Conservation (phyloP, 2,329 filamentous ascomycete species). For the Cadophora gregata region DNA sequence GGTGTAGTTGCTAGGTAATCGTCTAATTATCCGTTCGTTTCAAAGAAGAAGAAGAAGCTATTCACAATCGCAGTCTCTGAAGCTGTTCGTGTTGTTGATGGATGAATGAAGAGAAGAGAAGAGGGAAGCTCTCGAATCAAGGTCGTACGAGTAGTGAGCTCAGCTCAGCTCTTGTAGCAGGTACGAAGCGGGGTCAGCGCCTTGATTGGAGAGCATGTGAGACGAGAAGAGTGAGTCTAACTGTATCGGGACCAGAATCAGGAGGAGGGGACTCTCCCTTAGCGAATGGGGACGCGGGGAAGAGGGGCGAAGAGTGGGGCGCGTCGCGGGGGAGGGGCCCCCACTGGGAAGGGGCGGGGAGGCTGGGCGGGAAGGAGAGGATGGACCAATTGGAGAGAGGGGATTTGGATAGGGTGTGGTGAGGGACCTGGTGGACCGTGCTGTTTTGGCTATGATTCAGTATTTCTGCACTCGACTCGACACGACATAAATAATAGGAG, state of each 20-base stretch:
- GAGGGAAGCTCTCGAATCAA: too few relatives aligned
- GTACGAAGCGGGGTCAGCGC: conserved; percentile 18
- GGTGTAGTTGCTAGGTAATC: neutral
- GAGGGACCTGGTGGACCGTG: too few relatives aligned
- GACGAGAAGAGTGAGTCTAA: conserved; percentile 8
- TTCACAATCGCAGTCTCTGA: neutral
- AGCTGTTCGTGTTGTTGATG: neutral
- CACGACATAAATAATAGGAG: neutral
- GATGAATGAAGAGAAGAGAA: conserved; percentile 1
- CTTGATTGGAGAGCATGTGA: conserved; percentile 13
- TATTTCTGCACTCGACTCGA: neutral
- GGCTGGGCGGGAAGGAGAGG: neutral
- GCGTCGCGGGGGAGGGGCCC: conserved; percentile 7
- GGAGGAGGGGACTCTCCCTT: neutral
- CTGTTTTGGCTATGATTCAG: neutral
- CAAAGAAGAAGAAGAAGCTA: neutral
- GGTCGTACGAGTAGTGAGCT: neutral
- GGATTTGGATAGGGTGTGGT: neutral
- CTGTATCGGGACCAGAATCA: neutral
- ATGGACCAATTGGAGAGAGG: neutral
- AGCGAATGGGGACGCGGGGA: conserved; percentile 23
- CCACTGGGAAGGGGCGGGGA: neutral
- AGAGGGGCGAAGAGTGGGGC: conserved; percentile 22
- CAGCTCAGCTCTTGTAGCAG: conserved; percentile 10
- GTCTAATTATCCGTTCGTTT: neutral